These are phyloP conservation scores for Taphrina confusa DNA, from an alignment of 1,139 yeast species.

Conservation along the genomic window DNA sequence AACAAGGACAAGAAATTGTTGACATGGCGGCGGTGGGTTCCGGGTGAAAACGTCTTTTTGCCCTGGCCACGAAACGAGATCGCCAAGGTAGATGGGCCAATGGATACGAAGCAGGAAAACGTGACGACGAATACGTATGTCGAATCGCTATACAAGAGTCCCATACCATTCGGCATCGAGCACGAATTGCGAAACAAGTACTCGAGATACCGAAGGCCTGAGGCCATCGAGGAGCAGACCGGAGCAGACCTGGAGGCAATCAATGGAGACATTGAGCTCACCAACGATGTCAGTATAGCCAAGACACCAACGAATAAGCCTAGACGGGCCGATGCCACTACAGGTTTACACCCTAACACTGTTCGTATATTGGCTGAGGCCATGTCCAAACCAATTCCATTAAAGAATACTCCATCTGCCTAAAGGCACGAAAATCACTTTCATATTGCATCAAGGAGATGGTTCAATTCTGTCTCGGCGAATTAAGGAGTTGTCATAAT, in stretches of 20 bases:
- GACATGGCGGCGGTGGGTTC: constrained; percentile 37
- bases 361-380: constrained; percentile 25
- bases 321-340: constrained; percentile 1
- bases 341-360: constrained; percentile 3
- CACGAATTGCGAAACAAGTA: constrained; percentile 32
- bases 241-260: constrained; percentile 13
- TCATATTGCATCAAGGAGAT: neutral
- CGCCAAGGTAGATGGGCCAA: constrained; percentile 22
- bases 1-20: constrained; percentile 33
- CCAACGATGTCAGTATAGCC: neutral
- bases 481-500: constrained; percentile 49
- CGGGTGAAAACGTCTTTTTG: constrained; percentile 35
- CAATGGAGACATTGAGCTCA: neutral
- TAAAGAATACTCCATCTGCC: neutral
- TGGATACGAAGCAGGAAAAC: constrained; percentile 23
- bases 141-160: constrained; percentile 20
- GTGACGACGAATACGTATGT: constrained; percentile 25
- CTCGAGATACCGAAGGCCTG: constrained; percentile 20
- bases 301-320: neutral
- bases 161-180: constrained; percentile 19
- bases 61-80: constrained; percentile 36
- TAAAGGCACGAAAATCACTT: constrained; percentile 7
- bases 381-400: neutral
- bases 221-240: neutral
- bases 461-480: neutral